Evolutionary conservation across 2,329 filamentous ascomycete genomes (phyloP), one percentile per base, ranked within the genome.

Genomic region (Cordyceps tenuipes): DNA sequence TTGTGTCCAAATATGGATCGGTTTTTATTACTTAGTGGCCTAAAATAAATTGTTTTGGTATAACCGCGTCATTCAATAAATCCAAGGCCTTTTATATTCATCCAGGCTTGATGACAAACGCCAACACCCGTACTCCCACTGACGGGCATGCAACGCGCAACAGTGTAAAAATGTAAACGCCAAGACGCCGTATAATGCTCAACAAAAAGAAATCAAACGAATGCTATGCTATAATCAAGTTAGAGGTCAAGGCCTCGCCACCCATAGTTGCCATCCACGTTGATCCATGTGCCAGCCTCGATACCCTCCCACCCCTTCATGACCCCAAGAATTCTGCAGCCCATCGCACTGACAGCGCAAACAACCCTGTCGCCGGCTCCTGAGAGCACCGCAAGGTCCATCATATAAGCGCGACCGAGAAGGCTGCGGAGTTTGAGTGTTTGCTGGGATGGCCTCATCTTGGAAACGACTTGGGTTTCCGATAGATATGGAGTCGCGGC

Each of bases 281-380:
- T 95, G 61, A 84, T 78, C 89, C 90, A 95, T 49, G 79, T 77
- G 1, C 78, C 79, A 19, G 78, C 71, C 39, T 76, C 76, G 62
- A 91, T 79, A 5, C 81, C 84, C 34, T 92, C 87, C 89, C 89
- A 92, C 0, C 91, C 91, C 84, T 94, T 85, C 86, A 95, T 91
- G 46, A 96, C 89, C 2, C 83, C 91, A 63, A 95, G 70, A 57
- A 95, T 68, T 23, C 89, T 81, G 70, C 91, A 96, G 0, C 83
- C 84, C 73, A 80, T 83, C 39, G 86, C 83, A 66, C 87, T 90
- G 26, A 92, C 86, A 3, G 86, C 88, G 68, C 91, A 96, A 1
- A 96, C 81, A 8, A 94, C 79, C 13, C 77, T 80, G 70, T 94
- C 90, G 59, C 82, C 84, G 17, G 83, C 82, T 31, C 81, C 78